These are phyloP conservation scores for Candida piceae DNA, from an alignment of 805 yeast species.

Conservation along the genomic window DNA sequence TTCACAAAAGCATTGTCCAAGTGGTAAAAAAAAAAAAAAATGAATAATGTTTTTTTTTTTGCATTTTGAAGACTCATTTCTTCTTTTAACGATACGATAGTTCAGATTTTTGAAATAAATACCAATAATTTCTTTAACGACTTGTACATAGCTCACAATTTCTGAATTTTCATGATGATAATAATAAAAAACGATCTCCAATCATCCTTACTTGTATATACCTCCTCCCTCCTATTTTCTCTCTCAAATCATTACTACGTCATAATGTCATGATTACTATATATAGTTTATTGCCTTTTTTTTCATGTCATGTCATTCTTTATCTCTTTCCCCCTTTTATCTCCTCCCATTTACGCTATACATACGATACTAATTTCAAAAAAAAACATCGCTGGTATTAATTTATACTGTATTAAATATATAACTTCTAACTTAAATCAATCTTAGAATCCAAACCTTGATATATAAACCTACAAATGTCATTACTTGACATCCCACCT, in stretches of 20 bases:
- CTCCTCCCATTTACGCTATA: no score
- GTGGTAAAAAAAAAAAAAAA: not conserved
- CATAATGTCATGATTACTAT: no score
- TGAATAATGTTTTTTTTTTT: not conserved
- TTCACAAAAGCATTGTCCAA: conserved; percentile 53
- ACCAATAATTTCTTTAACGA: not conserved
- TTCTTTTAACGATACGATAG: no score
- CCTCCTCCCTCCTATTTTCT: not conserved
- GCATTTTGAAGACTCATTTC: not conserved
- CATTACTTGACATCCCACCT: conserved; percentile 27
- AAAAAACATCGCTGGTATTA: no score
- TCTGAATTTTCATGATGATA: no score
- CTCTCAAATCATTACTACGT: no score
- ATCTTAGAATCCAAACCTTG: conserved; percentile 35
- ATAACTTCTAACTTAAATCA: not conserved
- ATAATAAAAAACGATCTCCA: no score
- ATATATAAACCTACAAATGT: conserved; percentile 39
- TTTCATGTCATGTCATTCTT: not conserved
- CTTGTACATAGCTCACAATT: not conserved
- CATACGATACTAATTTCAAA: no score
- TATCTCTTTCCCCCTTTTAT: no score
- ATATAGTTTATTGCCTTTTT: no score
- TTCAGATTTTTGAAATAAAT: no score
- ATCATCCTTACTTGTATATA: not conserved
- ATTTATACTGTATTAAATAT: no score